Evolutionary conservation across 768 basidiomycete genomes (phyloP), one percentile per base, ranked within the genome.

Genomic region (Leccinum arenicola): DNA sequence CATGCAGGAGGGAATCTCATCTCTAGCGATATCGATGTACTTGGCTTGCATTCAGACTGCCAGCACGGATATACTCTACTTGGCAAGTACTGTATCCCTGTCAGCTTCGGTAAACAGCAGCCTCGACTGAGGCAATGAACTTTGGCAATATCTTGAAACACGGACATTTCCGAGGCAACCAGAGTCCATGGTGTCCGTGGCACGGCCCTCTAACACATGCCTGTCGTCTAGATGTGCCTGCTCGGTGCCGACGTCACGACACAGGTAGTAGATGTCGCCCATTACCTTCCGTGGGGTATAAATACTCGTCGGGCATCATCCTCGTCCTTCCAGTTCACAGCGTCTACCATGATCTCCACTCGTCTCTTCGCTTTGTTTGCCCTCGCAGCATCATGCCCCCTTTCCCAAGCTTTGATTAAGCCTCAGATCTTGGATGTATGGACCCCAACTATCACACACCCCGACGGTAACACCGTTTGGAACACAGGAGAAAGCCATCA

Each of bases 381-480:
- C 21, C 45, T 66, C 25, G 57, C 56, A 15, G 52, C 56, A 49
- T 58, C 55, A 7, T 43, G 57, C 14, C 62, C 71, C 27, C 17
- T 59, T 38, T 38, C 63, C 3, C 4, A 33, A 38, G 43, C 61
- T 25, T 11, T 43, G 11, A 36, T 45, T 10, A 27, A 54, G 8
- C 15, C 14, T 31, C 52, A 56, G 11, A 4, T 23, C 6, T 50
- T 66, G 21, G 71, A 72, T 51, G 74, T 72, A 19, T 74, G 57
- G 29, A 57, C 11, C 4, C 76, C 75, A n/a, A n/a, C 2, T 0
- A 50, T 76, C 56, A 17, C 52, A 15, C 57, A 58, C 57, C 76
- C 75, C 4, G 25, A 65, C 3, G 50, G 21, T 0, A 61, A 50
- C 17, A 64, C 67, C 14, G 55, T 70, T 40, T 74, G 72, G 73